Conservation (phyloP, 73 alveolate genomes). For the Blepharisma japonicum region DNA sequence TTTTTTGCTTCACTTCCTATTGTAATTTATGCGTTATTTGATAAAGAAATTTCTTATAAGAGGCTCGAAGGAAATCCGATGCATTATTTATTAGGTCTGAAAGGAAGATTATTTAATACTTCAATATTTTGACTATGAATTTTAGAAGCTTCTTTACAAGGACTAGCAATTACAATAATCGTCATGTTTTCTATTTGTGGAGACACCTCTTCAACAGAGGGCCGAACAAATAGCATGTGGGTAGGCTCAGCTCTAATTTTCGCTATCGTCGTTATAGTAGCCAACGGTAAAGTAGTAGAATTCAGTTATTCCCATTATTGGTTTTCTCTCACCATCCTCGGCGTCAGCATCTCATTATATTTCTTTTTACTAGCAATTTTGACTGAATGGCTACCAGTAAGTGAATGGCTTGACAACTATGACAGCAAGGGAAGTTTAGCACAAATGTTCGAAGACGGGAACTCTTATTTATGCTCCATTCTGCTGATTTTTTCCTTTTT, state of each 20-base stretch:
- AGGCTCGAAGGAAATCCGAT: constrained; percentile 57
- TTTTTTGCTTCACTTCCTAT: constrained; percentile 84
- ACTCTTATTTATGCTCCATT: background rate
- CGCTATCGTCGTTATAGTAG: background rate
- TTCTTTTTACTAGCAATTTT: background rate
- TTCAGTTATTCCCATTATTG: constrained; percentile 10
- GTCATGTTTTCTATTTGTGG: constrained; percentile 39
- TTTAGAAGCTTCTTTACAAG: constrained; percentile 69
- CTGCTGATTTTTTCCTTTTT: background rate
- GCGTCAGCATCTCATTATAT: background rate
- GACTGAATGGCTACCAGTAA: background rate
- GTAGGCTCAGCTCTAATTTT: background rate
- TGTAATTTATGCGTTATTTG: constrained; percentile 84
- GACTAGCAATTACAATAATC: constrained; percentile 55
- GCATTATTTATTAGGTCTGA: constrained; percentile 72
- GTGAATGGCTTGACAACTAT: background rate
- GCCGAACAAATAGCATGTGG: background rate
- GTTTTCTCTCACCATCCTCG: background rate
- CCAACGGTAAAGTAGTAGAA: background rate
- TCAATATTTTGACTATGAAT: constrained; percentile 78
- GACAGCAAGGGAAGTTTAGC: background rate
- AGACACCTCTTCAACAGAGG: background rate
- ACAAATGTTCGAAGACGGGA: background rate
- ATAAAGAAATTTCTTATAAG: constrained; percentile 62
- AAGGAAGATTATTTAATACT: constrained; percentile 58